Percentiles rank a stretch among this genome's conserved stretches.
phyloP scores from a whole-genome alignment of 352 stramenopile genomes.

The Thalassiosira livingstoniorum region DNA sequence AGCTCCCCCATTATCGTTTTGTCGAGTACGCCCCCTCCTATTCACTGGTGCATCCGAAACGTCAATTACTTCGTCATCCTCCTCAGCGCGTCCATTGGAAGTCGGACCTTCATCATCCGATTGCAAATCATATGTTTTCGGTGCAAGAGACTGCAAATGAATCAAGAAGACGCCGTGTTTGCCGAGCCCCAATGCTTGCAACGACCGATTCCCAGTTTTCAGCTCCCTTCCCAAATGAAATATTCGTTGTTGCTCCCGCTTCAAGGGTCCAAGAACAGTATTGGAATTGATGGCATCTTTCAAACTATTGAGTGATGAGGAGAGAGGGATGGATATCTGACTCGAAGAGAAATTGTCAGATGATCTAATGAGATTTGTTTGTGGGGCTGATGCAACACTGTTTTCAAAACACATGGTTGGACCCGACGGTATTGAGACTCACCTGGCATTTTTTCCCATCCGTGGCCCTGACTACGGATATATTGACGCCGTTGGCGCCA shows the following conservation, averaged over 20 bases:
- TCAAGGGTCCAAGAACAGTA: slow-evolving; percentile 33
- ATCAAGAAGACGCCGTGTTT: slow-evolving; percentile 43
- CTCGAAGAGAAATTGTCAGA: not conserved
- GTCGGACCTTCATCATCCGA: not conserved
- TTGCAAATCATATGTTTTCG: not conserved
- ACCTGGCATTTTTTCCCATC: slow-evolving; percentile 46
- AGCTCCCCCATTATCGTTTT: too few species aligned
- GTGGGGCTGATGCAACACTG: not conserved
- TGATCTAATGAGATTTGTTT: slow-evolving; percentile 2
- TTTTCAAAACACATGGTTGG: not conserved
- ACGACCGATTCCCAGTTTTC: slow-evolving; percentile 65
- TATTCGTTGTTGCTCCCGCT: slow-evolving; percentile 55
- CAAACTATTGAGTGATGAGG: slow-evolving; percentile 42
- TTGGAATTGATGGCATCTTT: slow-evolving; percentile 45
- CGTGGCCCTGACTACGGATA: slow-evolving; percentile 37
- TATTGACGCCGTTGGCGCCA: slow-evolving; percentile 4
- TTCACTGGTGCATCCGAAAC: too few species aligned
- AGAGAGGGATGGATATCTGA: slow-evolving; percentile 31
- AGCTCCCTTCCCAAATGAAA: slow-evolving; percentile 80
- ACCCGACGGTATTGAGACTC: not conserved
- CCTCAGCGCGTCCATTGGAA: not conserved
- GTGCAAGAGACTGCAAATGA: slow-evolving; percentile 53
- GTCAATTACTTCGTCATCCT: slow-evolving; percentile 1
- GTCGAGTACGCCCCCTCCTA: too few species aligned
- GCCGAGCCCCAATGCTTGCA: slow-evolving; percentile 67